These are phyloP conservation scores for Candida suzukii DNA, from an alignment of 805 yeast species.

Conservation along the genomic window DNA sequence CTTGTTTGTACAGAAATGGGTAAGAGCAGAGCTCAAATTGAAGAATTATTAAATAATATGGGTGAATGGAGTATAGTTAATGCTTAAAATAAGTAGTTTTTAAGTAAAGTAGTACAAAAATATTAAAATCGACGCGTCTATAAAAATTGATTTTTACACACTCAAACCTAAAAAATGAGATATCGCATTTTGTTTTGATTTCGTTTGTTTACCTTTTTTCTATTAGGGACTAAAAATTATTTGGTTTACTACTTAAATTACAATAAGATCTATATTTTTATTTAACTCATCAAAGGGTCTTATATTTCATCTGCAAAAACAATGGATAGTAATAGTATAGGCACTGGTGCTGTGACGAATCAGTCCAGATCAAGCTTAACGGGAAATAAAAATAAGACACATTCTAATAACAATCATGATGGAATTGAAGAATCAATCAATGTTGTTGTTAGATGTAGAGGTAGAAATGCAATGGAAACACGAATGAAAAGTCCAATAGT, in stretches of 20 bases:
- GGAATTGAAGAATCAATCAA: constrained; percentile 37
- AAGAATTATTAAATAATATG: constrained; percentile 31
- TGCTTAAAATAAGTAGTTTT: no score
- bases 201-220: no score
- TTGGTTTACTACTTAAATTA: no score
- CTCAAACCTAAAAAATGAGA: no score
- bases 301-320: neutral
- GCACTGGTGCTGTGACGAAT: neutral
- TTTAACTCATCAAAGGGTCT: no score
- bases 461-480: constrained; percentile 37
- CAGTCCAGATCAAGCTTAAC: neutral
- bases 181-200: no score
- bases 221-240: no score
- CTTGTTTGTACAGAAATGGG: constrained; percentile 65
- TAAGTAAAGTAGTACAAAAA: no score
- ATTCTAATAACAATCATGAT: no score
- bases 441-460: constrained; percentile 51
- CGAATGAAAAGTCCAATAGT: constrained; percentile 38
- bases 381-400: neutral
- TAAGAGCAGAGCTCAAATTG: constrained; percentile 49
- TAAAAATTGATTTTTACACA: no score
- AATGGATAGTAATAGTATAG: neutral
- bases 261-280: no score
- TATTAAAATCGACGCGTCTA: neutral
- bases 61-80: constrained; percentile 45